Percentiles rank a stretch among this genome's conserved stretches.
These are phyloP conservation scores for Circinella umbellata DNA, from an alignment of 371 early-diverging fungal genomes.

Conservation along the genomic window DNA sequence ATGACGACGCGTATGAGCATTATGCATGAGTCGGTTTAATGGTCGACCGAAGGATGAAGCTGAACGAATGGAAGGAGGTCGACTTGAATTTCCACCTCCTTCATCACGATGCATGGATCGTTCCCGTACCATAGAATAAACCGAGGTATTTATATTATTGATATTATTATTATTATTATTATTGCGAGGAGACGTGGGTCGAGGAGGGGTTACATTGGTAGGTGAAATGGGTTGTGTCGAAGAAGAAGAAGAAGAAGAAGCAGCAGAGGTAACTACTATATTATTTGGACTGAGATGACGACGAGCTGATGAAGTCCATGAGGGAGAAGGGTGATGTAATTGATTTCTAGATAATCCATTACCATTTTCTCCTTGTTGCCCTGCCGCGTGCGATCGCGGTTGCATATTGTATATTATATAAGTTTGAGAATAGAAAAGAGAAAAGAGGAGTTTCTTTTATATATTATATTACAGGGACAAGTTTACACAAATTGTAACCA, in stretches of 20 bases:
- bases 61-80: conserved; percentile 49
- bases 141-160: not conserved
- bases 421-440: not conserved
- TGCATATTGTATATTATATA: not conserved
- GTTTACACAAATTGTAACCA: too few species aligned
- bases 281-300: conserved; percentile 17
- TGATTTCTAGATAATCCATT: not conserved
- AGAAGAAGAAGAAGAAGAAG: not conserved
- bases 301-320: conserved; percentile 6
- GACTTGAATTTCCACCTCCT: conserved; percentile 20
- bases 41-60: conserved; percentile 46
- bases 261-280: not conserved
- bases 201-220: conserved; percentile 3
- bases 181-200: conserved; percentile 14
- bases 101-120: conserved; percentile 48
- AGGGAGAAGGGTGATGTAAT: conserved; percentile 1
- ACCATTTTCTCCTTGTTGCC: conserved; percentile 9
- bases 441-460: not conserved
- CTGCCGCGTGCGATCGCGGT: conserved; percentile 16
- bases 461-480: too few species aligned
- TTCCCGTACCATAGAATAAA: conserved; percentile 33
- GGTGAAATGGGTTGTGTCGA: not conserved
- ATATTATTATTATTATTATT: too few species aligned
- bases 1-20: conserved; percentile 50
- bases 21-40: conserved; percentile 29